A percentile compares a stretch with the other conserved stretches of the same genome.
Conservation (phyloP, 2,329 filamentous ascomycete genomes). For the Pezizomycotina sp. region DNA sequence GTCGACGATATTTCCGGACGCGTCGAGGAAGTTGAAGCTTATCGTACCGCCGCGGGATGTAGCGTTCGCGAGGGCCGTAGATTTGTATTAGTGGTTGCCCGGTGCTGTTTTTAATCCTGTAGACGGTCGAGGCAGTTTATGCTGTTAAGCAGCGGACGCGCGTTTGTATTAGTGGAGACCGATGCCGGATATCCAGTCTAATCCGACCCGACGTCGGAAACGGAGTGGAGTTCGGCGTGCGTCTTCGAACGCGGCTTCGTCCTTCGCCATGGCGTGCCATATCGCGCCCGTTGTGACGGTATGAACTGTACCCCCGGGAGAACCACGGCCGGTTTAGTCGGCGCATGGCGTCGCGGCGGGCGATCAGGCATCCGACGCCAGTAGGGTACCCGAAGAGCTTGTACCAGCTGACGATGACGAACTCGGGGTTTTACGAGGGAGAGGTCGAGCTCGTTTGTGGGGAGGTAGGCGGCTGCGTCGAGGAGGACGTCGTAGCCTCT, state of each 20-base stretch:
- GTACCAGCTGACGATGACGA: slow-evolving; percentile 45
- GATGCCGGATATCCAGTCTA: slow-evolving; percentile 29
- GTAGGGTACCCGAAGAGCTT: slow-evolving; percentile 54
- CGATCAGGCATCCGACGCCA: slow-evolving; percentile 44
- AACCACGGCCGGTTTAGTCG: slow-evolving; percentile 41
- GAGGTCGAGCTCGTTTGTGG: slow-evolving; percentile 42
- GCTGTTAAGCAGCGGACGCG: slow-evolving; percentile 30
- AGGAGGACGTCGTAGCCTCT: slow-evolving; percentile 36
- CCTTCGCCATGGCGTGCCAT: slow-evolving; percentile 40
- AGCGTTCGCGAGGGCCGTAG: slow-evolving; percentile 38
- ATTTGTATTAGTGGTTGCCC: slow-evolving; percentile 36
- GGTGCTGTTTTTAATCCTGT: slow-evolving; percentile 27
- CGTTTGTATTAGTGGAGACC: slow-evolving; percentile 26
- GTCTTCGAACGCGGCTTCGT: slow-evolving; percentile 28
- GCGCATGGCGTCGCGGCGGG: slow-evolving; percentile 40
- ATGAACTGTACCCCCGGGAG: slow-evolving; percentile 48
- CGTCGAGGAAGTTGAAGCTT: slow-evolving; percentile 44
- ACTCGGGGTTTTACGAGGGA: slow-evolving; percentile 41
- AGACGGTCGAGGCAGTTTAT: slow-evolving; percentile 20
- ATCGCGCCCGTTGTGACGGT: slow-evolving; percentile 40
- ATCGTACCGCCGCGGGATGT: slow-evolving; percentile 45
- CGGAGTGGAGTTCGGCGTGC: slow-evolving; percentile 30
- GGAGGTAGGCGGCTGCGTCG: slow-evolving; percentile 49
- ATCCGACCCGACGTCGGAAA: slow-evolving; percentile 30
- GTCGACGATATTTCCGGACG: slow-evolving; percentile 38